Conservation (phyloP, 2,329 filamentous ascomycete genomes). For the Colletotrichum tanaceti region DNA sequence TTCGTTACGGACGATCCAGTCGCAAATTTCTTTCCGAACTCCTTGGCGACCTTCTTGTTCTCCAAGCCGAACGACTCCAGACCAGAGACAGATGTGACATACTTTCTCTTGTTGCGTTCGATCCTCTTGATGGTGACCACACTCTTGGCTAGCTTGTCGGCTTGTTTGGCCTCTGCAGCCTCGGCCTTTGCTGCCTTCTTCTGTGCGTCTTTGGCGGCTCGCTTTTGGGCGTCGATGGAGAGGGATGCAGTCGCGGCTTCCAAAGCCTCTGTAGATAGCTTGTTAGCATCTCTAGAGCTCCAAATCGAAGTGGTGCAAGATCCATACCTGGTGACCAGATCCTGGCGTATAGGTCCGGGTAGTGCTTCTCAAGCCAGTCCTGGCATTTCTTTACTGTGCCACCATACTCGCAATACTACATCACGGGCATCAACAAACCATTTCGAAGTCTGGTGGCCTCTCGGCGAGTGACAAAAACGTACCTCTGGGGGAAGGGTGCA, state of each 20-base stretch:
- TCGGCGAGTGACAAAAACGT: constrained; percentile 42
- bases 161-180: constrained; percentile 84
- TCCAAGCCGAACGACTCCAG: constrained; percentile 92
- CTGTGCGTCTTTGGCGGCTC: constrained; percentile 93
- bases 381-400: constrained; percentile 96
- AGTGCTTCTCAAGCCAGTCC: constrained; percentile 87
- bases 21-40: constrained; percentile 98
- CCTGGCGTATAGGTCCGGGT: constrained; percentile 78
- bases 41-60: constrained; percentile 95
- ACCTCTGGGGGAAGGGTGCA: constrained; percentile 76
- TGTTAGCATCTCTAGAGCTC: constrained; percentile 19
- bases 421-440: neutral
- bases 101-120: constrained; percentile 98
- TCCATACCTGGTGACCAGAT: constrained; percentile 86
- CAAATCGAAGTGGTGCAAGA: neutral
- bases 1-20: constrained; percentile 95
- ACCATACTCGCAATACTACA: constrained; percentile 97
- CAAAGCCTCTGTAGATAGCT: constrained; percentile 71
- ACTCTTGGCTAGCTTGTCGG: constrained; percentile 83
- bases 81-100: constrained; percentile 90
- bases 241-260: constrained; percentile 87
- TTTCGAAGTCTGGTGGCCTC: neutral
- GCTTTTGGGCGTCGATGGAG: constrained; percentile 91
- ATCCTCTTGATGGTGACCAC: constrained; percentile 95
- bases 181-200: constrained; percentile 98